Conservation (phyloP, 192 early-diverging fungal species). For the Pilobolus umbonatus region DNA sequence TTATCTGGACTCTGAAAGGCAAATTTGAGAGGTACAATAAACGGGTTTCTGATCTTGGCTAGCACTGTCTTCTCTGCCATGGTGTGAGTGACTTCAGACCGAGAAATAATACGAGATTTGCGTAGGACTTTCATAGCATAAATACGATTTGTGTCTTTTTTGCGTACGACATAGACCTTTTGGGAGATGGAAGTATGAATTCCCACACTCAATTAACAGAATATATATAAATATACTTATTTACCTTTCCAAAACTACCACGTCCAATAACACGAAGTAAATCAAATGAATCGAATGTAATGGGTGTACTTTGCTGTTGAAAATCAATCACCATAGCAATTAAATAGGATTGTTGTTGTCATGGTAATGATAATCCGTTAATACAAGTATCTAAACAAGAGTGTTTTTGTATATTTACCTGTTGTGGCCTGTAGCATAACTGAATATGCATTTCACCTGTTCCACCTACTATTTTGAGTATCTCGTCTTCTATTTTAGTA, state of each 20-base stretch:
- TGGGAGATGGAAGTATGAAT: too few species aligned
- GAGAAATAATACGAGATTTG: constrained; percentile 91
- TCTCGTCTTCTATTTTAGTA: constrained; percentile 31
- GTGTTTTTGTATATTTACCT: constrained; percentile 30
- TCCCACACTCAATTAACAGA: too few species aligned
- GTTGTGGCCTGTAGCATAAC: constrained; percentile 64
- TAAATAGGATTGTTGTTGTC: not conserved
- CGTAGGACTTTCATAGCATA: constrained; percentile 97
- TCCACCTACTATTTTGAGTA: constrained; percentile 41
- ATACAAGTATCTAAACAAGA: constrained; percentile 1
- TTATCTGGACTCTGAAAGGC: constrained; percentile 94
- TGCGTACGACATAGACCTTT: constrained; percentile 86
- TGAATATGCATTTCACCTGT: constrained; percentile 70
- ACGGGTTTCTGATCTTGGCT: constrained; percentile 86
- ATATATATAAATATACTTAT: too few species aligned
- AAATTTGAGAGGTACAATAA: constrained; percentile 91
- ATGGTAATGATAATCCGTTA: not conserved
- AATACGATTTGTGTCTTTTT: constrained; percentile 85
- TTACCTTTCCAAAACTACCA: constrained; percentile 97
- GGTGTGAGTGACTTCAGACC: constrained; percentile 90
- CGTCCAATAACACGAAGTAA: constrained; percentile 94
- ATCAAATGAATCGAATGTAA: constrained; percentile 90
- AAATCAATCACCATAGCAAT: constrained; percentile 8
- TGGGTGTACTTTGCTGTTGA: constrained; percentile 56
- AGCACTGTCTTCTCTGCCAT: constrained; percentile 89